Evolutionary conservation across 2,329 filamentous ascomycete species (phyloP).

Genomic region (Claviceps sp.): DNA sequence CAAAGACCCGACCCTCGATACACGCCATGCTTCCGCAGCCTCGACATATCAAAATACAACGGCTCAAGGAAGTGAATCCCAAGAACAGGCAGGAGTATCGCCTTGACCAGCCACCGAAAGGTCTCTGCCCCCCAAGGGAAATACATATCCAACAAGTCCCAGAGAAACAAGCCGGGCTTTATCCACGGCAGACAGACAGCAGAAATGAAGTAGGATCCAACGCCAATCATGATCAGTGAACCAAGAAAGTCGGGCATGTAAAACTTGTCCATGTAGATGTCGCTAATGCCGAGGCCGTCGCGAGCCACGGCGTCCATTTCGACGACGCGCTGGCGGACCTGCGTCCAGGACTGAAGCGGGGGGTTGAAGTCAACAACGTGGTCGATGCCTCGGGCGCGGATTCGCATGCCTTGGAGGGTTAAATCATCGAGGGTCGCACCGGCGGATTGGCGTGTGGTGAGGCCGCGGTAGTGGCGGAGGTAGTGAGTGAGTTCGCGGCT

Average conservation of each 20-base stretch:
- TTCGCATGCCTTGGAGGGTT: constrained; percentile 49
- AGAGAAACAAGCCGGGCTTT: constrained; percentile 34
- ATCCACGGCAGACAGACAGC: constrained; percentile 37
- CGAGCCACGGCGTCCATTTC: constrained; percentile 51
- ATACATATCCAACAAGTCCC: constrained; percentile 33
- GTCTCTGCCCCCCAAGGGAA: constrained; percentile 46
- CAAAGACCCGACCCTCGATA: constrained; percentile 32
- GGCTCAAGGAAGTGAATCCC: constrained; percentile 53
- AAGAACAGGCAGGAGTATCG: constrained; percentile 45
- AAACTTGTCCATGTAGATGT: constrained; percentile 29
- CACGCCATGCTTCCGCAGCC: constrained; percentile 35
- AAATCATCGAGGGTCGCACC: constrained; percentile 49
- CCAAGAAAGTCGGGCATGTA: constrained; percentile 30
- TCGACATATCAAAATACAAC: constrained; percentile 32
- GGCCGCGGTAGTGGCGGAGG: constrained; percentile 55
- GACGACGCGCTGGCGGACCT: constrained; percentile 58
- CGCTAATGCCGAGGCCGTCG: constrained; percentile 43
- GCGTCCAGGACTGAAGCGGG: constrained; percentile 51
- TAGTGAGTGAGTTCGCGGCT: constrained; percentile 60
- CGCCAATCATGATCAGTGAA: constrained; percentile 38
- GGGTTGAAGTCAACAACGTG: constrained; percentile 53
- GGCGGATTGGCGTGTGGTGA: constrained; percentile 38
- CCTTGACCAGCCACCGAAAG: constrained; percentile 45
- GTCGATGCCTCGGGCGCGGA: constrained; percentile 30
- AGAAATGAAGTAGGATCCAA: constrained; percentile 39